Evolutionary conservation across 2,329 filamentous ascomycete genomes (phyloP).

Genomic region (Botryotinia globosa): DNA sequence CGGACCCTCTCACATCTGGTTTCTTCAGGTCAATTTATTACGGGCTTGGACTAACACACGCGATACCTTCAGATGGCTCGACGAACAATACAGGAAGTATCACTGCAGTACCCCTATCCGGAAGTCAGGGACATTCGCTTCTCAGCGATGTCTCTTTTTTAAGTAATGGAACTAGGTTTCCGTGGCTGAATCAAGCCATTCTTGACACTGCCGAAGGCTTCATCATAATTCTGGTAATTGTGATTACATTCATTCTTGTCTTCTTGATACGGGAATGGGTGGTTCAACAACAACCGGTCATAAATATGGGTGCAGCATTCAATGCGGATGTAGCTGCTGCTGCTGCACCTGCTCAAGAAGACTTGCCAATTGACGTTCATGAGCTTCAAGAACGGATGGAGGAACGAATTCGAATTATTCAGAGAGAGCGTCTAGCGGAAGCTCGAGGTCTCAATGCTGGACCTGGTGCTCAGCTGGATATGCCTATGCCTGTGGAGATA

Average conservation of each 20-base stretch:
- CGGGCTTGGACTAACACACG: slow-evolving; percentile 29
- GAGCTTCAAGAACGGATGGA: slow-evolving; percentile 17
- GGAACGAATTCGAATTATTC: slow-evolving; percentile 10
- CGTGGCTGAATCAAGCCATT: slow-evolving; percentile 71
- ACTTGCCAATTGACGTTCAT: slow-evolving; percentile 12
- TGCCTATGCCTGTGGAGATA: neutral
- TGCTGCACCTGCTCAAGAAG: slow-evolving; percentile 34
- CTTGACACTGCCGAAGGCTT: slow-evolving; percentile 88
- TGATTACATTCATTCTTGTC: slow-evolving; percentile 92
- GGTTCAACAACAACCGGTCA: slow-evolving; percentile 92
- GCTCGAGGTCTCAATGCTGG: neutral
- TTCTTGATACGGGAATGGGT: slow-evolving; percentile 98
- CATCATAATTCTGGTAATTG: slow-evolving; percentile 86
- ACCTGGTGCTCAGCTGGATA: neutral
- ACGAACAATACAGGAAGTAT: slow-evolving; percentile 22
- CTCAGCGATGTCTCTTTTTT: slow-evolving; percentile 57
- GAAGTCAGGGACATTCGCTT: slow-evolving; percentile 43
- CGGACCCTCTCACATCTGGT: slow-evolving; percentile 33
- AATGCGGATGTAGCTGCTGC: slow-evolving; percentile 55
- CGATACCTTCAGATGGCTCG: slow-evolving; percentile 18
- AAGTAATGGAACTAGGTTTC: slow-evolving; percentile 63
- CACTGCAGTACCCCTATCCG: slow-evolving; percentile 12
- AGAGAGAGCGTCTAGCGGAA: slow-evolving; percentile 22
- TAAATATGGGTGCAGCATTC: slow-evolving; percentile 68
- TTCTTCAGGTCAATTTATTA: slow-evolving; percentile 35